Base-by-base conservation (phyloP, 768 basidiomycete genomes). In the Hysterangium stoloniferum region DNA sequence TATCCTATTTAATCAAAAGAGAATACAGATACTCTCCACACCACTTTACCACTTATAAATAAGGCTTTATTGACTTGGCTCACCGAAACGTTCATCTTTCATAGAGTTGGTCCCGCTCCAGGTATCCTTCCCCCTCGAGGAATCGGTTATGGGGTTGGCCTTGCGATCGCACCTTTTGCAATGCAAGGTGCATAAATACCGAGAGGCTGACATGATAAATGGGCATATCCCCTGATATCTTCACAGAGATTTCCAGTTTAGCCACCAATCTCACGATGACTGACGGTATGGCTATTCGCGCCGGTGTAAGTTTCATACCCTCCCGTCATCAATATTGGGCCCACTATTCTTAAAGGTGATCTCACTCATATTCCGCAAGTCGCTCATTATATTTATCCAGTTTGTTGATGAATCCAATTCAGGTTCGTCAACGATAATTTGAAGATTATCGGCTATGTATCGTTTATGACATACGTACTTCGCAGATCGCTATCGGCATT, bases 61-160 rank as follows among this genome's bases (percentile, higher is more conserved):
- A 80, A 82, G 56, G 70, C 76, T 17, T 61, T 84, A 4, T 64
- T 84, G n/a, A 71, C 71, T 1, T 84, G 77, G 76, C 69, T 82
- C 6, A 68, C 71, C 0, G 66, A 72, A 2, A 72, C 75, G 0
- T 82, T 76, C 59, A 19, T 61, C 20, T 75, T 67, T 52, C 62
- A 61, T 59, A 66, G 61, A 31, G 61, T 70, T 7, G 60, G 68
- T 1, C 66, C 70, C 0, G 63, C 62, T 22, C 62, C 66, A 0
- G 59, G 67, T 32, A 40, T 71, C 50, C 32, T 56, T 8, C 55
- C 64, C 43, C 78, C 80, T 2, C 65, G 57, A 29, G 75, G 76
- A 1, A 68, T 82, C 33, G 80, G 81, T 0, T 78, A 76, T 59
- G 82, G 82, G 1, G 72, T 84, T 45, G 82, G 81, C 5, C 60